Conservation (phyloP, 306 rosid species). For the Dryas octopetala region DNA sequence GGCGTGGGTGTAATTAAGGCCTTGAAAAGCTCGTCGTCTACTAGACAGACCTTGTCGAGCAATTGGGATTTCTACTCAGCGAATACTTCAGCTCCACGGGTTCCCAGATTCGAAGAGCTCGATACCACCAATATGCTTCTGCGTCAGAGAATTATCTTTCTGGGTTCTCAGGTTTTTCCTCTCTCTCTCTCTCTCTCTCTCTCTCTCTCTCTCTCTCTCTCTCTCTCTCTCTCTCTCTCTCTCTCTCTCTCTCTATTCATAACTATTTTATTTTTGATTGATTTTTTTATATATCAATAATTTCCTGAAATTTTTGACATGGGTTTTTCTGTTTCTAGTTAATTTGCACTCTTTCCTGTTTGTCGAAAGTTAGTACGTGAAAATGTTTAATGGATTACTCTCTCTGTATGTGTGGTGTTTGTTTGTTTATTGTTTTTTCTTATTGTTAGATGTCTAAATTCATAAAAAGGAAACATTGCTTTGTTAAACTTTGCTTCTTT, state of each 20-base stretch:
- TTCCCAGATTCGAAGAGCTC: constrained; percentile 78
- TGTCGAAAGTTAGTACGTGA: background rate
- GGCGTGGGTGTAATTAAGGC: constrained; percentile 36
- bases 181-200: background rate
- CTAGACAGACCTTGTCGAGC: constrained; percentile 55
- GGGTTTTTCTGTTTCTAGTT: constrained; percentile 1
- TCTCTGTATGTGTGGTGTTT: background rate
- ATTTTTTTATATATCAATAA: background rate
- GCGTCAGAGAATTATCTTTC: constrained; percentile 85
- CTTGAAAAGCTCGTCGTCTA: constrained; percentile 26
- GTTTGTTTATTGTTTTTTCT: background rate
- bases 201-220: background rate
- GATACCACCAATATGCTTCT: constrained; percentile 90
- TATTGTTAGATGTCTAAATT: background rate
- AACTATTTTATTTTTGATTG: background rate
- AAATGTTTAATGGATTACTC: background rate
- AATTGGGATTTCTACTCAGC: constrained; percentile 55
- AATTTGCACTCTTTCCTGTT: background rate
- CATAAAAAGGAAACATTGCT: background rate
- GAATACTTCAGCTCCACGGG: constrained; percentile 43
- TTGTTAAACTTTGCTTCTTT: background rate
- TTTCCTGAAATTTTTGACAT: background rate
- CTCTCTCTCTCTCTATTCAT: background rate
- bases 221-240: background rate
- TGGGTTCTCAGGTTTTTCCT: constrained; percentile 79